Conservation (phyloP, 2,329 filamentous ascomycete species). For the Trichoderma lentiforme region DNA sequence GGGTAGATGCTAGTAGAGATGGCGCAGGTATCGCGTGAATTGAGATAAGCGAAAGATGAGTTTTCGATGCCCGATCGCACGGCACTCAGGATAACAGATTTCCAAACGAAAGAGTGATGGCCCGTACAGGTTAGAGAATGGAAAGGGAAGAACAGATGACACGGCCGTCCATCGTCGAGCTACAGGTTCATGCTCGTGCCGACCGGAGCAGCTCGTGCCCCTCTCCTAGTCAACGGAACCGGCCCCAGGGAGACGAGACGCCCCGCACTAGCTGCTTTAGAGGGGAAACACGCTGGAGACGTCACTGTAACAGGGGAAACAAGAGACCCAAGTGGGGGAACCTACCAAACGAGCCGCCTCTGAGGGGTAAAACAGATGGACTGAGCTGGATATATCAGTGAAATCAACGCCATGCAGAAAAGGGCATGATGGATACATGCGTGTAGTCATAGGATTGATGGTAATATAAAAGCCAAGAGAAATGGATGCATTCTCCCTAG, state of each 20-base stretch:
- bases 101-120: not conserved
- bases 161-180: not conserved
- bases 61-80: not conserved
- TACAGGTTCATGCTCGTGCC: not conserved
- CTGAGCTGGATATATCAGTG: not conserved
- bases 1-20: not conserved
- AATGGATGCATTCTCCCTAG: not conserved
- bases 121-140: not conserved
- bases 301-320: constrained; percentile 12
- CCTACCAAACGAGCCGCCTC: not conserved
- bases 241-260: not conserved
- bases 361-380: not conserved
- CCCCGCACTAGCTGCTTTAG: constrained; percentile 13
- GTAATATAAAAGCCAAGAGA: not conserved
- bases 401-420: not conserved
- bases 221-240: not conserved
- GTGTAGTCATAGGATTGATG: not conserved
- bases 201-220: not conserved
- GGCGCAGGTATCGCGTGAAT: not conserved
- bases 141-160: not conserved
- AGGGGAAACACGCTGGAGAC: constrained; percentile 5
- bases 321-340: not conserved
- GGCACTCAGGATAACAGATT: not conserved
- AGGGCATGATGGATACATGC: not conserved
- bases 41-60: not conserved